phyloP scores from a whole-genome alignment of 192 early-diverging fungal genomes.

The Coemansia sp. region DNA sequence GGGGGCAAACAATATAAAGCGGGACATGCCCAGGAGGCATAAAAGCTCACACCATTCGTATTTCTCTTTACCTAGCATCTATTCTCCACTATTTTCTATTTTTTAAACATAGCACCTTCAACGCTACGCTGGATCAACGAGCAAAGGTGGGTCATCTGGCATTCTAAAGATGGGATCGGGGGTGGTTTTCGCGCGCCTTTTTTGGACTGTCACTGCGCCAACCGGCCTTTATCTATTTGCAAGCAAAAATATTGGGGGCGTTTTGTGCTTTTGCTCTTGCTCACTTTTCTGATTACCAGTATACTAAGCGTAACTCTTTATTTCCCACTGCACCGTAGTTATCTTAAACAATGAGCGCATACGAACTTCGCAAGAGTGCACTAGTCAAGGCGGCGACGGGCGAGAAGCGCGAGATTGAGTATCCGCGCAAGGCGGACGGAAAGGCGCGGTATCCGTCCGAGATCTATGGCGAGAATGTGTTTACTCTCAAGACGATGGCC shows the following conservation, averaged over 20 bases:
- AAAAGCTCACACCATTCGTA: neutral
- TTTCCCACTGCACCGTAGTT: neutral
- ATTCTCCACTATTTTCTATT: neutral
- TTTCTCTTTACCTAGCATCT: neutral
- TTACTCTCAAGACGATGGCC: conserved; percentile 86
- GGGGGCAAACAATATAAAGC: neutral
- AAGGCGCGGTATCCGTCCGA: conserved; percentile 79
- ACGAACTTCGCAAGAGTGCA: conserved; percentile 57
- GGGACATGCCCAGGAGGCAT: no score
- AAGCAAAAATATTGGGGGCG: neutral
- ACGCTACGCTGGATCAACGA: neutral
- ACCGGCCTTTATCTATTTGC: neutral
- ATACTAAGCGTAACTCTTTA: neutral
- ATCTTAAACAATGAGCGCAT: conserved; percentile 32
- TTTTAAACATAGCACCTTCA: neutral
- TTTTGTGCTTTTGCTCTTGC: neutral
- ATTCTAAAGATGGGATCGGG: neutral
- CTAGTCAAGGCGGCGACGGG: conserved; percentile 64
- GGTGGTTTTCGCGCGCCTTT: neutral
- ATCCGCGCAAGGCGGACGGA: conserved; percentile 70
- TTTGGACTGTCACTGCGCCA: neutral
- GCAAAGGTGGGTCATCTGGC: neutral
- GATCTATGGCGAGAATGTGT: conserved; percentile 92
- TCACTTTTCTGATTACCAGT: neutral
- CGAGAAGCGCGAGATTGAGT: conserved; percentile 70